phyloP scores from a whole-genome alignment of 2,329 filamentous ascomycete species.

The Alternaria conjuncta region DNA sequence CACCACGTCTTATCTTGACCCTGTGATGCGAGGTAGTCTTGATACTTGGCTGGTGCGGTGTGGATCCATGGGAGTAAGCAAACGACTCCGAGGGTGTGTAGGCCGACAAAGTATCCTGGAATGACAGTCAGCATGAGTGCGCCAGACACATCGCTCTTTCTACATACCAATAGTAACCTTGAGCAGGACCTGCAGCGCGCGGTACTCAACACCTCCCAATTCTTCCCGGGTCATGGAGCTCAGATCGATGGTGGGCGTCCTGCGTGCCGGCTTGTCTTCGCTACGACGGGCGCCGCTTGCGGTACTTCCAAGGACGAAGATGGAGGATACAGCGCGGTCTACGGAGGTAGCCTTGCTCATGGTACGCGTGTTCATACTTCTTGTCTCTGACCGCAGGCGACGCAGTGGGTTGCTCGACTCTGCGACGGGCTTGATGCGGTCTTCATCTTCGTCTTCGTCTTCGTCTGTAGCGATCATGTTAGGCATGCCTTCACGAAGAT shows the following conservation, averaged over 20 bases:
- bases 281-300: slow-evolving; percentile 62
- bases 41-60: slow-evolving; percentile 49
- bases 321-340: slow-evolving; percentile 49
- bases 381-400: slow-evolving; percentile 12
- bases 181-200: slow-evolving; percentile 84
- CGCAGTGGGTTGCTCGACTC: slow-evolving; percentile 4
- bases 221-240: slow-evolving; percentile 68
- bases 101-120: slow-evolving; percentile 71
- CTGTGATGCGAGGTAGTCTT: slow-evolving; percentile 51
- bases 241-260: slow-evolving; percentile 53
- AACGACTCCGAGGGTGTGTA: slow-evolving; percentile 76
- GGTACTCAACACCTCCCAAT: slow-evolving; percentile 94
- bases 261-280: slow-evolving; percentile 34
- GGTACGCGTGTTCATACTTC: slow-evolving; percentile 24
- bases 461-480: background rate
- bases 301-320: slow-evolving; percentile 59
- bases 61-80: slow-evolving; percentile 82
- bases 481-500: no score
- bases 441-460: slow-evolving; percentile 10
- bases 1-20: slow-evolving; percentile 58
- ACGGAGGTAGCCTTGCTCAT: slow-evolving; percentile 46
- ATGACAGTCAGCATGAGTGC: slow-evolving; percentile 35
- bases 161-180: slow-evolving; percentile 76
- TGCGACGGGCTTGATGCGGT: slow-evolving; percentile 10
- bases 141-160: slow-evolving; percentile 22